Percentiles rank a stretch among this genome's conserved stretches.
Evolutionary conservation across 2,329 filamentous ascomycete genomes (phyloP).

Genomic region (Chrysoporthe austroafricana): DNA sequence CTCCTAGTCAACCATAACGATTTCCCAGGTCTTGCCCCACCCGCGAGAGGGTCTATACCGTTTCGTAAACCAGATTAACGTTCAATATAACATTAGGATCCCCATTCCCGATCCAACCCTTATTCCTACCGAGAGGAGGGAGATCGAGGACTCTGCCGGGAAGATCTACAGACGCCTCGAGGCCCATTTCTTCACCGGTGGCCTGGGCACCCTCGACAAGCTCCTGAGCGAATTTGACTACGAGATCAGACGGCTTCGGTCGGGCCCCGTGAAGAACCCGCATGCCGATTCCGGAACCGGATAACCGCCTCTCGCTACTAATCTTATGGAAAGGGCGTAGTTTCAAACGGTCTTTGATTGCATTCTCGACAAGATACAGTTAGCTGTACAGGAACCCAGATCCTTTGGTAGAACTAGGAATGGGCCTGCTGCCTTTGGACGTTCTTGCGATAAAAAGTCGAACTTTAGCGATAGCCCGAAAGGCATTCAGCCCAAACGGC

Average conservation of each 20-base stretch:
- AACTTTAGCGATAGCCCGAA: background rate
- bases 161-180: conserved; percentile 30
- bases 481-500: background rate
- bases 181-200: conserved; percentile 32
- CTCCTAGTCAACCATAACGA: background rate
- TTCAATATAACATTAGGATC: conserved; percentile 35
- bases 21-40: conserved; percentile 6
- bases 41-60: conserved; percentile 18
- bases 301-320: conserved; percentile 28
- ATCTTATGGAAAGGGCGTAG: conserved; percentile 27
- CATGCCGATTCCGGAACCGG: conserved; percentile 24
- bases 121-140: conserved; percentile 30
- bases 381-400: background rate
- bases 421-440: conserved; percentile 20
- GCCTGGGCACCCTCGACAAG: conserved; percentile 24
- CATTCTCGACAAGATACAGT: conserved; percentile 28
- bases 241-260: conserved; percentile 30
- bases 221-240: conserved; percentile 32
- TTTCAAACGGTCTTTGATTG: conserved; percentile 34
- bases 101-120: conserved; percentile 30
- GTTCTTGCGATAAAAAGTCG: background rate
- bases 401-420: conserved; percentile 21
- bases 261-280: conserved; percentile 34
- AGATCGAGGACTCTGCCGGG: conserved; percentile 23
- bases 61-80: conserved; percentile 34